Percentiles rank a stretch among this genome's conserved stretches.
Evolutionary conservation across 2,329 filamentous ascomycete genomes (phyloP).

Genomic region (Ophiobolus disseminans): DNA sequence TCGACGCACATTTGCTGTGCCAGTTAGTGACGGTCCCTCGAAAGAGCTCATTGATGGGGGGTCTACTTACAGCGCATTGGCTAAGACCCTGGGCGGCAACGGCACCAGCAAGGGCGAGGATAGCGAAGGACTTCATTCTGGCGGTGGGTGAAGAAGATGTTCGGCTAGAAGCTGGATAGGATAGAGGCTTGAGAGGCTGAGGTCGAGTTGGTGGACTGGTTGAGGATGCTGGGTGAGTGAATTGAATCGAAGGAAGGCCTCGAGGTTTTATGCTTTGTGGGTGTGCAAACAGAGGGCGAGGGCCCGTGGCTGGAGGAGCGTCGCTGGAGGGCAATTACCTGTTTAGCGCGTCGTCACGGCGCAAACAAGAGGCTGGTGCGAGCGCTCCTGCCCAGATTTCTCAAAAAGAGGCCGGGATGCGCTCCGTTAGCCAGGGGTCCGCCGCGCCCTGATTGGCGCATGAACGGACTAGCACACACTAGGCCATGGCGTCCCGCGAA

Average conservation of each 20-base stretch:
- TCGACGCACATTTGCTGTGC: slow-evolving; percentile 51
- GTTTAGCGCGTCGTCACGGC: slow-evolving; percentile 3
- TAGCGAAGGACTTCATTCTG: slow-evolving; percentile 50
- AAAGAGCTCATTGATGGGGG: not conserved
- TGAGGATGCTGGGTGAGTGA: slow-evolving; percentile 21
- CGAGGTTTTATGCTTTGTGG: slow-evolving; percentile 25
- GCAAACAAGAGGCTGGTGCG: slow-evolving; percentile 27
- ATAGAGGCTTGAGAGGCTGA: not conserved
- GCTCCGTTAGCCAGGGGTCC: slow-evolving; percentile 7
- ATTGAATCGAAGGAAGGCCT: not conserved
- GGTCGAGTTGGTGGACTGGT: slow-evolving; percentile 12
- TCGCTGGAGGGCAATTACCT: slow-evolving; percentile 6
- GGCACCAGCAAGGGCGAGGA: slow-evolving; percentile 44
- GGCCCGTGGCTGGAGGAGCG: not conserved
- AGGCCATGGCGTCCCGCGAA: slow-evolving; percentile 2
- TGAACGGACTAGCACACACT: slow-evolving; percentile 10
- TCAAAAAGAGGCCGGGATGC: slow-evolving; percentile 18
- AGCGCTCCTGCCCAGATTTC: slow-evolving; percentile 11
- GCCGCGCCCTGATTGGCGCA: slow-evolving; percentile 20
- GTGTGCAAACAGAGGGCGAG: not conserved
- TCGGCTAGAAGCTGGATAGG: slow-evolving; percentile 23
- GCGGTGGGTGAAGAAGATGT: slow-evolving; percentile 21
- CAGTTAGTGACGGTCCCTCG: slow-evolving; percentile 17
- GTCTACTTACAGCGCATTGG: slow-evolving; percentile 47
- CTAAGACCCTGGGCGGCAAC: slow-evolving; percentile 45